Conservation (phyloP, 257 asterid genomes). For the Nicotiana benthamiana region DNA sequence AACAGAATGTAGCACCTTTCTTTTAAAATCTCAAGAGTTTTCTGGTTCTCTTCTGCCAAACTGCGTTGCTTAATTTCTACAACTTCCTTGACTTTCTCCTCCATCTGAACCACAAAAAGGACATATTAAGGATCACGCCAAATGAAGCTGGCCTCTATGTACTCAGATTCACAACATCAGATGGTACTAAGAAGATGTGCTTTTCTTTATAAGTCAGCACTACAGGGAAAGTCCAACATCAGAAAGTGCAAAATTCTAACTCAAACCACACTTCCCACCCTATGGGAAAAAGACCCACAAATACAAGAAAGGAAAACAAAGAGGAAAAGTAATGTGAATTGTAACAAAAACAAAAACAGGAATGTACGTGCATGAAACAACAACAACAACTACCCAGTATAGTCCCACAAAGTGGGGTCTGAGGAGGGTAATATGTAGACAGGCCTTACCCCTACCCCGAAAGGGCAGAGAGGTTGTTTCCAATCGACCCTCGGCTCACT, state of each 20-base stretch:
- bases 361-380: no score
- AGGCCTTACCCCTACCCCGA: no score
- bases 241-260: neutral
- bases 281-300: neutral
- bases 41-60: conserved; percentile 97
- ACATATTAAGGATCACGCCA: neutral
- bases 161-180: neutral
- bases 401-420: no score
- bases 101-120: conserved; percentile 53
- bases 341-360: no score
- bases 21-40: conserved; percentile 77
- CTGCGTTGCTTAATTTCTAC: conserved; percentile 96
- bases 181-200: neutral
- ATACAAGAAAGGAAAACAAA: neutral
- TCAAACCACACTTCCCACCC: neutral
- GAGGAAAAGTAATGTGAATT: neutral
- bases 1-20: conserved; percentile 52
- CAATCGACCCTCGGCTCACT: no score
- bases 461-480: no score
- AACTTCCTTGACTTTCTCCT: conserved; percentile 87
- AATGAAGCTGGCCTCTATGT: neutral
- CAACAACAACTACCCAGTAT: no score
- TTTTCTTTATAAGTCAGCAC: neutral
- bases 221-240: neutral
- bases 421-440: no score